Conservation (phyloP, 768 basidiomycete genomes). For the Agrocybe pediades region DNA sequence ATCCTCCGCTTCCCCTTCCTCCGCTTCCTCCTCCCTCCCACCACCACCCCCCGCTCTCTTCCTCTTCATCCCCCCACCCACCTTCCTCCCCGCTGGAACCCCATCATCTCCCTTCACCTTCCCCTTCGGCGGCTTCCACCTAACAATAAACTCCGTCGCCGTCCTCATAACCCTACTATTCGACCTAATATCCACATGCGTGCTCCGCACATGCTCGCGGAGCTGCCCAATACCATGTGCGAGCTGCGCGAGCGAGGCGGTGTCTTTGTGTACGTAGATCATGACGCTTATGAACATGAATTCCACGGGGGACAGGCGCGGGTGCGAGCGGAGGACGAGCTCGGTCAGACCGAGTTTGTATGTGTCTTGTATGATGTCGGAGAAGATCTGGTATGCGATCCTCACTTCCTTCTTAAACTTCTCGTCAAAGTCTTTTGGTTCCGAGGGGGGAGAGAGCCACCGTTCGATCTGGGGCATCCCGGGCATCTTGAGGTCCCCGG, state of each 20-base stretch:
- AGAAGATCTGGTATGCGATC: conserved; percentile 49
- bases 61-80: conserved; percentile 13
- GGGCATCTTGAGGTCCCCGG: conserved; percentile 4
- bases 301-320: conserved; percentile 75
- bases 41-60: too few relatives aligned
- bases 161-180: conserved; percentile 59
- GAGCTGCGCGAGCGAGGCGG: conserved; percentile 38
- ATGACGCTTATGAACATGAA: conserved; percentile 60
- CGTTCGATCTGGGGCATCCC: conserved; percentile 44
- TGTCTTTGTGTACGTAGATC: conserved; percentile 49
- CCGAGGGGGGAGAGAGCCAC: conserved; percentile 49
- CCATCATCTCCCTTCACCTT: conserved; percentile 8
- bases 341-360: too few relatives aligned
- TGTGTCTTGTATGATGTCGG: conserved; percentile 45
- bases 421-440: conserved; percentile 26
- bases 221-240: conserved; percentile 48
- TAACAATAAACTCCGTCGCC: conserved; percentile 53
- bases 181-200: conserved; percentile 66
- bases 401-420: conserved; percentile 34
- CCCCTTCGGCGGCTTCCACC: conserved; percentile 17
- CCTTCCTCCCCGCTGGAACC: not conserved
- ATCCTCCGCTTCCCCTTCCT: conserved; percentile 7
- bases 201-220: conserved; percentile 52
- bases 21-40: conserved; percentile 2
- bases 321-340: too few relatives aligned